phyloP scores from a whole-genome alignment of 139 green algal species.

The Volvox reticuliferus region DNA sequence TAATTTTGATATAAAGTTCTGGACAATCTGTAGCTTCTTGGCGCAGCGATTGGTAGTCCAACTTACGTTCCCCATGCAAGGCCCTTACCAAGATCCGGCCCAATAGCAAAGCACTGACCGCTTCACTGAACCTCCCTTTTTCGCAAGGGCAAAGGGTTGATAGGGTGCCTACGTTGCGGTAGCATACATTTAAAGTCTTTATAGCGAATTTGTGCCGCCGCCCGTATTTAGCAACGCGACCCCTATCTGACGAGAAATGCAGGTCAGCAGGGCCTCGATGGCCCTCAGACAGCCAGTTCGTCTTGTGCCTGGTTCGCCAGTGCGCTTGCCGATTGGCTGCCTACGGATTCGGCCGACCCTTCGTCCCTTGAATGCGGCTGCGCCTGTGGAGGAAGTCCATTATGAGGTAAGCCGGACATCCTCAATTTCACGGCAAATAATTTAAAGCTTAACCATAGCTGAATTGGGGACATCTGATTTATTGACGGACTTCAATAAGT shows the following conservation, averaged over 20 bases:
- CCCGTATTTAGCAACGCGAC: neutral
- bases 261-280: constrained; percentile 23
- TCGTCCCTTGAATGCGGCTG: constrained; percentile 2
- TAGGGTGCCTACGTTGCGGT: constrained; percentile 7
- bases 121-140: neutral
- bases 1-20: neutral
- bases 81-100: constrained; percentile 15
- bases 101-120: neutral
- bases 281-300: constrained; percentile 17
- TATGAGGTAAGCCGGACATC: neutral
- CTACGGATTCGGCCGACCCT: neutral
- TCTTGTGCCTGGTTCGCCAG: constrained; percentile 29
- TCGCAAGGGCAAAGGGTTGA: constrained; percentile 12
- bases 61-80: constrained; percentile 1
- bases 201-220: constrained; percentile 20
- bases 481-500: neutral
- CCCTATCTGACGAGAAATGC: constrained; percentile 18
- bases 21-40: neutral
- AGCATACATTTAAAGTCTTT: neutral
- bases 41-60: too few relatives aligned
- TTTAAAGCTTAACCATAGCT: neutral
- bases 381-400: constrained; percentile 10
- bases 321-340: constrained; percentile 16
- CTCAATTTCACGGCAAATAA: neutral
- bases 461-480: neutral